These are phyloP conservation scores for Corymbia citriodora DNA, from an alignment of 441 rosid genomes.

Conservation along the genomic window DNA sequence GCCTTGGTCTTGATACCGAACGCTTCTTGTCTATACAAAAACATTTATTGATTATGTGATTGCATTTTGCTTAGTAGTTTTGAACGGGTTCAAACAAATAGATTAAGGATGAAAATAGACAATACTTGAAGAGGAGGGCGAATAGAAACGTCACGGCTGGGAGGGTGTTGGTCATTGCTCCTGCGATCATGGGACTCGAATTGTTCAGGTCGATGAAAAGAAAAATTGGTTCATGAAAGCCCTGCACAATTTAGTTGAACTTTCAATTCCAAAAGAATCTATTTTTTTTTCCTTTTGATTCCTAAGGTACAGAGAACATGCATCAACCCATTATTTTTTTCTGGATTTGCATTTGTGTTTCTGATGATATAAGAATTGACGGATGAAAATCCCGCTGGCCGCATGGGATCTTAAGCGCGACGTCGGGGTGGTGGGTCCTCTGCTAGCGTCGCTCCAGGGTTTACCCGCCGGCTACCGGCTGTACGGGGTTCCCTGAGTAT, in stretches of 20 bases:
- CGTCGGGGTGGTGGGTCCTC: no score
- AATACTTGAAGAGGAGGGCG: constrained; percentile 70
- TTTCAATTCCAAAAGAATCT: not conserved
- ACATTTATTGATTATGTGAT: not conserved
- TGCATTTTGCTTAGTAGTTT: not conserved
- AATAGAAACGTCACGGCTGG: constrained; percentile 76
- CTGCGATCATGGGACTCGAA: constrained; percentile 71
- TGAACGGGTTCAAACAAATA: not conserved
- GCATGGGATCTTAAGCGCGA: no score
- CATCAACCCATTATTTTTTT: not conserved
- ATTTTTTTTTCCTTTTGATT: not conserved
- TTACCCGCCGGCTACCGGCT: no score
- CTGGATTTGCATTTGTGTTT: not conserved
- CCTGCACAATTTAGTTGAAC: constrained; percentile 24
- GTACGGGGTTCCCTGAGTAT: no score
- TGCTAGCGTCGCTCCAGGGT: no score
- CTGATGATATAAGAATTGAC: not conserved
- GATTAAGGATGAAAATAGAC: not conserved
- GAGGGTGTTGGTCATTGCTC: constrained; percentile 69
- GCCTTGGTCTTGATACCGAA: constrained; percentile 46
- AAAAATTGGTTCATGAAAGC: constrained; percentile 71
- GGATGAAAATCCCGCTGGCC: not conserved
- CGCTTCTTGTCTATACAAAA: constrained; percentile 52
- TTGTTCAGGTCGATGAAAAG: constrained; percentile 67
- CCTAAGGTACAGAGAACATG: not conserved